phyloP scores from a whole-genome alignment of 371 early-diverging fungal genomes.

The Rhizopus delemar region DNA sequence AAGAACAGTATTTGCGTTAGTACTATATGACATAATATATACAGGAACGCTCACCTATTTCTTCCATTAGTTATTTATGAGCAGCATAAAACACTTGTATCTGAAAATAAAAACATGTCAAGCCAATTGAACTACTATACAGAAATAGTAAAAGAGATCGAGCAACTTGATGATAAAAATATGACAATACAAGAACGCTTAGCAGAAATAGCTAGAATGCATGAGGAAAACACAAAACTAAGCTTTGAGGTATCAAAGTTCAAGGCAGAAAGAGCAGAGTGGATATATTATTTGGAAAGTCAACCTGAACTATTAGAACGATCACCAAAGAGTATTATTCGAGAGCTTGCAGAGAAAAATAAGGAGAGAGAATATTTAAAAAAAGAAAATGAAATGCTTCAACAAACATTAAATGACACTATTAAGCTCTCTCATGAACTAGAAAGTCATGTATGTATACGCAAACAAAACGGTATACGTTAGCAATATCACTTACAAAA shows the following conservation, averaged over 20 bases:
- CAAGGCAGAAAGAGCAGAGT: constrained; percentile 29
- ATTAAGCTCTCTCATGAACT: constrained; percentile 13
- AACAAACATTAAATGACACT: constrained; percentile 15
- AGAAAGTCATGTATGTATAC: constrained; percentile 11
- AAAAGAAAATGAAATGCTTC: constrained; percentile 18
- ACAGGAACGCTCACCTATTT: background rate
- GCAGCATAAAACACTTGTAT: constrained; percentile 7
- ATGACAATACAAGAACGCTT: constrained; percentile 27
- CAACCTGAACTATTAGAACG: constrained; percentile 33
- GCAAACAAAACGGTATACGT: background rate
- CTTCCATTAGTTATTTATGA: background rate
- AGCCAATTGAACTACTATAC: constrained; percentile 37
- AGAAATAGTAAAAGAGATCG: constrained; percentile 35
- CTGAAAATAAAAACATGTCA: constrained; percentile 28
- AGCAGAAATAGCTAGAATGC: constrained; percentile 30
- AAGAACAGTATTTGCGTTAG: background rate
- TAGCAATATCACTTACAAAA: background rate
- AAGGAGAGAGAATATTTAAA: constrained; percentile 24
- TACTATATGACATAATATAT: too few relatives aligned
- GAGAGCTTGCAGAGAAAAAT: constrained; percentile 21
- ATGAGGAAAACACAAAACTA: constrained; percentile 21
- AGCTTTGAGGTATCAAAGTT: constrained; percentile 36
- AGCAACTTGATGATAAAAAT: constrained; percentile 38
- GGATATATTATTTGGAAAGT: constrained; percentile 18
- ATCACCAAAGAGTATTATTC: constrained; percentile 29